Base-by-base conservation (phyloP, 768 basidiomycete genomes). In the Phylloporus sp. region DNA sequence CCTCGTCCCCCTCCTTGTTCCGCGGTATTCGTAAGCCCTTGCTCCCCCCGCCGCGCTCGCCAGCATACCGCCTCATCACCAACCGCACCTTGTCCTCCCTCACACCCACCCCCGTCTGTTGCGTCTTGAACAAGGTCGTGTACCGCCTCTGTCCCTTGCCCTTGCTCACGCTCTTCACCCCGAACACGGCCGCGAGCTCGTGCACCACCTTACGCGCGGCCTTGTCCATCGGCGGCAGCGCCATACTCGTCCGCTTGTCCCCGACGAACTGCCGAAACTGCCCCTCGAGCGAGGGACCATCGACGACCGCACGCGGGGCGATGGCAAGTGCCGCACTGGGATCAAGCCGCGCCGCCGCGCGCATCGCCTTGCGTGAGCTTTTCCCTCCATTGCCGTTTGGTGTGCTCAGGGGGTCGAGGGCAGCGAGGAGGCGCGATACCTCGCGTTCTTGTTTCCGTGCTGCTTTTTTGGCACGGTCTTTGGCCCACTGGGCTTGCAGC, bases 391-490 rank as follows among this genome's bases (percentile, higher is more conserved):
- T 85, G 2, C 84, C 82, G 35, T 82, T 85, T 59, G 83, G 78
- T n/a, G 56, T 56, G 7, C 75, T 58, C n/a, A 84, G 67, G 0
- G 86, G 85, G 59, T 93, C 88, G 2, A 83, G 74, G 12, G 81
- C 81, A 0, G 71, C 71, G 16, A 78, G 73, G 2, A 85, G 70
- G 11, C 80, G 80, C 15, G 77, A 82, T 4, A 78, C 67, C 1
- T 73, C 77, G 1, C 91, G 84, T 15, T 77, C 73, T 2, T 73
- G 77, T 65, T 91, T 95, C 61, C 73, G 66, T 50, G 84, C 82
- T 0, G 91, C 91, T 65, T 97, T 98, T 72, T 84, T 87, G 46
- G 74, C 71, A 2, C 92, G 89, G 63, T 97, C 95, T 42, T 79
- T 78, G 40, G 82, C 80, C 92, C 92, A 97, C 52, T 82, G 84